These are phyloP conservation scores for Corynespora cassiicola DNA, from an alignment of 2,329 filamentous ascomycete genomes.

Conservation along the genomic window DNA sequence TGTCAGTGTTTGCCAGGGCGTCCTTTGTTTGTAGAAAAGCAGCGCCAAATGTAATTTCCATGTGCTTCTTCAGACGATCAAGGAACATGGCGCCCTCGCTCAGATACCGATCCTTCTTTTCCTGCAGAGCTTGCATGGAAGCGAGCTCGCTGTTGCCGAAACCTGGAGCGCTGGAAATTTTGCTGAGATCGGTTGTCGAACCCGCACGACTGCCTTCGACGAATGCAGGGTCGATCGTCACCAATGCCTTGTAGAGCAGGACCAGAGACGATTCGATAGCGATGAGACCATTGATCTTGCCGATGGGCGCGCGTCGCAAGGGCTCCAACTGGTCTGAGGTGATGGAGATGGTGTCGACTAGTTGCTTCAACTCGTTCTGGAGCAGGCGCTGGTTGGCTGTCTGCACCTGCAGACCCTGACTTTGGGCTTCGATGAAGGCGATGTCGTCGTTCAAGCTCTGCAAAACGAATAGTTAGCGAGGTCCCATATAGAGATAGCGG, in stretches of 20 bases:
- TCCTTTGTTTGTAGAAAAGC: slow-evolving; percentile 74
- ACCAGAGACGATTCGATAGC: slow-evolving; percentile 80
- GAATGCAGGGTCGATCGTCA: slow-evolving; percentile 87
- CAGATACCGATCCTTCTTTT: slow-evolving; percentile 91
- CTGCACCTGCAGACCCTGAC: slow-evolving; percentile 95
- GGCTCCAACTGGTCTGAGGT: slow-evolving; percentile 76
- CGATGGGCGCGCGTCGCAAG: slow-evolving; percentile 75
- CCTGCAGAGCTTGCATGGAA: slow-evolving; percentile 90
- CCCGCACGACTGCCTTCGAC: slow-evolving; percentile 57
- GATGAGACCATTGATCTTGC: slow-evolving; percentile 72
- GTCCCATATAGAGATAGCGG: neutral
- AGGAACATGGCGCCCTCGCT: slow-evolving; percentile 79
- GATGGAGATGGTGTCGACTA: slow-evolving; percentile 92
- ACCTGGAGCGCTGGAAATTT: slow-evolving; percentile 54
- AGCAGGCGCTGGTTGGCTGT: slow-evolving; percentile 95
- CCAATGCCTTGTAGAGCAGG: slow-evolving; percentile 88
- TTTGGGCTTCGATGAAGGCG: slow-evolving; percentile 95
- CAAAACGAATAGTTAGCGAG: slow-evolving; percentile 26
- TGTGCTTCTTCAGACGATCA: slow-evolving; percentile 78
- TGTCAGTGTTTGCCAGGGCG: slow-evolving; percentile 60
- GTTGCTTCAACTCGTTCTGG: slow-evolving; percentile 83
- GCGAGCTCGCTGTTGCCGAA: slow-evolving; percentile 76
- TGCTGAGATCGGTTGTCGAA: slow-evolving; percentile 48
- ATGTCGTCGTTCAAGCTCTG: slow-evolving; percentile 95
- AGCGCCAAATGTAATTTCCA: slow-evolving; percentile 80